A percentile compares a stretch with the other conserved stretches of the same genome.
These are phyloP conservation scores for Torulaspora indica DNA, from an alignment of 805 yeast species.

Conservation along the genomic window DNA sequence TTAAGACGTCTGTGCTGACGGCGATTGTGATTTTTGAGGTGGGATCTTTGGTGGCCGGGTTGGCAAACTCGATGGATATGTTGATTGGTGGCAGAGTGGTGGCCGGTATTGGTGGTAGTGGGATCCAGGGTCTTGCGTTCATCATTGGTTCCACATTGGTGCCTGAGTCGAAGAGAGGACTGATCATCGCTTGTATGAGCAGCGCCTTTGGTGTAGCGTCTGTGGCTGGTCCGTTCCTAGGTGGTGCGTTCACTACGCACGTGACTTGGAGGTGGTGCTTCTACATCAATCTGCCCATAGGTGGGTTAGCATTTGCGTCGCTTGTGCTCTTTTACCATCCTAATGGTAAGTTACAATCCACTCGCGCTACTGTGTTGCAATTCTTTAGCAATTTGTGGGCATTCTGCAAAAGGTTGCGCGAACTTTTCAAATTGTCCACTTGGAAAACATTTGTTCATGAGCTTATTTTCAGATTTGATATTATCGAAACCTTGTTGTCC, in stretches of 20 bases:
- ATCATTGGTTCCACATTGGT: conserved; percentile 45
- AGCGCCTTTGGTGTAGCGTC: conserved; percentile 46
- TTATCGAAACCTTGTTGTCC: conserved; percentile 23
- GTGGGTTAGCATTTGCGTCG: conserved; percentile 40
- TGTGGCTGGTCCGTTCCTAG: conserved; percentile 59
- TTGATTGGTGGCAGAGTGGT: conserved; percentile 68
- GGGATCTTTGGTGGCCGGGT: conserved; percentile 59
- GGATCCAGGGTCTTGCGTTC: conserved; percentile 52
- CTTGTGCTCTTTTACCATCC: conserved; percentile 23
- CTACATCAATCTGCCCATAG: conserved; percentile 63
- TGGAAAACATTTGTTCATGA: conserved; percentile 8
- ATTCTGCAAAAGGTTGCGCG: neutral
- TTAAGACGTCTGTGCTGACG: conserved; percentile 45
- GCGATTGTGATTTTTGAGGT: conserved; percentile 53
- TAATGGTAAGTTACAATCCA: conserved; percentile 3
- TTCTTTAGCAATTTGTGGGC: neutral
- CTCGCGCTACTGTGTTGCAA: neutral
- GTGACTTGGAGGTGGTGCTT: conserved; percentile 77
- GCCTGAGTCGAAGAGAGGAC: conserved; percentile 25
- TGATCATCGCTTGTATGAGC: conserved; percentile 25
- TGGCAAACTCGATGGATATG: conserved; percentile 51
- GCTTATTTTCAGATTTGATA: conserved; percentile 20
- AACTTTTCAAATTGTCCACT: neutral
- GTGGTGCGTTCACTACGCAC: conserved; percentile 58
- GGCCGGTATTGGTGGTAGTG: conserved; percentile 70